Evolutionary conservation across 495 filamentous ascomycete genomes (phyloP).

Genomic region (Penicillium verhagenii): DNA sequence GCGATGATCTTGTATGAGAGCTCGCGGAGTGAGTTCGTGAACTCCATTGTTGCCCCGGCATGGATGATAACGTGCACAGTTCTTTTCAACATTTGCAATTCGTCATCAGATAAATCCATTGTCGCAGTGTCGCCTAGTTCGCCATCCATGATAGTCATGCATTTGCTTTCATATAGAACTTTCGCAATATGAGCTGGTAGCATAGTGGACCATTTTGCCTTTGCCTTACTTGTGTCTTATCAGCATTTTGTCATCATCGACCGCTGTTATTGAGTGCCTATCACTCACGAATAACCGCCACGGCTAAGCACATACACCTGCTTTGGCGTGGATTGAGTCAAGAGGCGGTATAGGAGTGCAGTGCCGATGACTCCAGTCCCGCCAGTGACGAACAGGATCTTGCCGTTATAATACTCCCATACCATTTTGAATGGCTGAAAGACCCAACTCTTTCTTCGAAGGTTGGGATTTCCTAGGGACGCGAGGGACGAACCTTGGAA

Average conservation of each 20-base stretch:
- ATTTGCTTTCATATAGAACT: conserved; percentile 9
- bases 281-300: conserved; percentile 23
- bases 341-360: conserved; percentile 20
- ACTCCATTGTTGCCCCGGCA: conserved; percentile 15
- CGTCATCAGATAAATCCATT: conserved; percentile 23
- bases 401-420: conserved; percentile 28
- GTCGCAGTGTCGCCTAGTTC: conserved; percentile 28
- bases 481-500: conserved; percentile 4
- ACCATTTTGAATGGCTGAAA: conserved; percentile 15
- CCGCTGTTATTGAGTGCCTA: no score
- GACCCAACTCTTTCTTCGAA: not conserved
- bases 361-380: conserved; percentile 28
- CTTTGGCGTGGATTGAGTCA: conserved; percentile 19
- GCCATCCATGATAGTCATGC: conserved; percentile 25
- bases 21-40: conserved; percentile 25
- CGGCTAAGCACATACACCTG: conserved; percentile 26
- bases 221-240: conserved; percentile 15
- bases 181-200: conserved; percentile 13
- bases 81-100: conserved; percentile 24
- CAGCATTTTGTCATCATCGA: not conserved
- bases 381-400: conserved; percentile 23
- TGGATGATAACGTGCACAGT: conserved; percentile 27
- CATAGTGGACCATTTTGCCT: conserved; percentile 24
- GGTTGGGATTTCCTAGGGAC: not conserved
- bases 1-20: conserved; percentile 23